A percentile compares a stretch with the other conserved stretches of the same genome.
phyloP scores from a whole-genome alignment of 257 asterid genomes.

The Capsicum pubescens region DNA sequence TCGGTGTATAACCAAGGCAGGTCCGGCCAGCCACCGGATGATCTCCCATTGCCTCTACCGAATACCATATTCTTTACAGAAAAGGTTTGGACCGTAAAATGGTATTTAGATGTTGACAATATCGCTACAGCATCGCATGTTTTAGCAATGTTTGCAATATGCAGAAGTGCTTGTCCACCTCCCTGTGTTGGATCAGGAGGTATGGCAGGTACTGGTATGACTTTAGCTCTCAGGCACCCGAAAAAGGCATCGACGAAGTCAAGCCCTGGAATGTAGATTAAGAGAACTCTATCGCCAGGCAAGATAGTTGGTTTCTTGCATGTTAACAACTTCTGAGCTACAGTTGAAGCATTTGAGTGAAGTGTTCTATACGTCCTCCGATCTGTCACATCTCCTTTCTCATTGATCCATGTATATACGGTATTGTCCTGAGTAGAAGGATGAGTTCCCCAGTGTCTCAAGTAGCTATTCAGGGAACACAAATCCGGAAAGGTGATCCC shows the following conservation, averaged over 20 bases:
- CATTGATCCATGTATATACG: constrained; percentile 66
- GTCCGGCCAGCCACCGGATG: constrained; percentile 54
- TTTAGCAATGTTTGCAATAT: constrained; percentile 60
- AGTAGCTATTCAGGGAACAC: constrained; percentile 45
- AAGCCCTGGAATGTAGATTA: constrained; percentile 64
- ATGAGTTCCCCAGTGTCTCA: constrained; percentile 65
- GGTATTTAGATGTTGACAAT: constrained; percentile 63
- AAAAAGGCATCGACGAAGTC: constrained; percentile 74
- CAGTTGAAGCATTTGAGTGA: constrained; percentile 47
- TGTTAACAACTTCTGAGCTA: constrained; percentile 46
- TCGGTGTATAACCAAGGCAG: constrained; percentile 74
- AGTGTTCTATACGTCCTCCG: too few relatives aligned
- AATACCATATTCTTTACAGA: constrained; percentile 51
- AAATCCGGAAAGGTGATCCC: neutral
- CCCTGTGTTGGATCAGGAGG: constrained; percentile 67
- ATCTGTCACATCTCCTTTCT: constrained; percentile 51
- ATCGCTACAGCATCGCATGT: constrained; percentile 65
- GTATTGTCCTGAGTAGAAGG: constrained; percentile 44
- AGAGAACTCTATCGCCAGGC: constrained; percentile 61
- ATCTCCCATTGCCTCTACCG: constrained; percentile 38
- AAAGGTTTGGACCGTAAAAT: constrained; percentile 55
- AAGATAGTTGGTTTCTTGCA: constrained; percentile 35
- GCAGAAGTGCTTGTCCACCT: constrained; percentile 66
- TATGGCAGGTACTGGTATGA: constrained; percentile 64
- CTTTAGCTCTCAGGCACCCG: constrained; percentile 66